phyloP scores from a whole-genome alignment of 495 filamentous ascomycete species.

The Talaromyces proteolyticus region DNA sequence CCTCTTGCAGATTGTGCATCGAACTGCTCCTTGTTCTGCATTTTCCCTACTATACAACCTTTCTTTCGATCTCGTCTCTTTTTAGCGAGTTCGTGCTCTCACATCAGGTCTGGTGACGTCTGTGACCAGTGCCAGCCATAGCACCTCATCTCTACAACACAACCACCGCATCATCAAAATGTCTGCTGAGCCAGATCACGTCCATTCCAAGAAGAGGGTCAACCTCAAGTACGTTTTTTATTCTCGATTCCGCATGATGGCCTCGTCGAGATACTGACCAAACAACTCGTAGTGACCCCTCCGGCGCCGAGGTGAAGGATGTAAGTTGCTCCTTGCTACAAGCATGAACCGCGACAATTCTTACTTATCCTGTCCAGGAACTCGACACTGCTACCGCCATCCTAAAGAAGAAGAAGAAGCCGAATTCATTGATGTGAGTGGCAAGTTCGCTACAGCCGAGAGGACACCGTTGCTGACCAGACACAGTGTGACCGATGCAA shows the following conservation, averaged over 20 bases:
- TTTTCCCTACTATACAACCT: neutral
- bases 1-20: constrained; percentile 12
- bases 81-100: neutral
- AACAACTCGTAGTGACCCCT: constrained; percentile 63
- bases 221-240: constrained; percentile 69
- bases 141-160: neutral
- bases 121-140: neutral
- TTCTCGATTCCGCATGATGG: constrained; percentile 1
- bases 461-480: constrained; percentile 26
- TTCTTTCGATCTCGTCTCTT: neutral
- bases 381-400: constrained; percentile 96
- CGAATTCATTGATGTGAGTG: constrained; percentile 89
- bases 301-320: constrained; percentile 81
- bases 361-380: constrained; percentile 44
- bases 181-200: constrained; percentile 69
- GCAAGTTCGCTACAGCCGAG: neutral
- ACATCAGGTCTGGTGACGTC: constrained; percentile 1
- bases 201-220: constrained; percentile 74
- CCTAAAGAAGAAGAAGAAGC: constrained; percentile 99
- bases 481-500: constrained; percentile 87
- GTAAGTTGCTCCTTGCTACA: no score
- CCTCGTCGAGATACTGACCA: constrained; percentile 26
- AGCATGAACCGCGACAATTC: constrained; percentile 11
- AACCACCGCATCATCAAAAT: constrained; percentile 33
- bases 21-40: neutral